Percentiles rank a stretch among this genome's conserved stretches.
Conservation (phyloP, 2,329 filamentous ascomycete genomes). For the Claviceps paspali region DNA sequence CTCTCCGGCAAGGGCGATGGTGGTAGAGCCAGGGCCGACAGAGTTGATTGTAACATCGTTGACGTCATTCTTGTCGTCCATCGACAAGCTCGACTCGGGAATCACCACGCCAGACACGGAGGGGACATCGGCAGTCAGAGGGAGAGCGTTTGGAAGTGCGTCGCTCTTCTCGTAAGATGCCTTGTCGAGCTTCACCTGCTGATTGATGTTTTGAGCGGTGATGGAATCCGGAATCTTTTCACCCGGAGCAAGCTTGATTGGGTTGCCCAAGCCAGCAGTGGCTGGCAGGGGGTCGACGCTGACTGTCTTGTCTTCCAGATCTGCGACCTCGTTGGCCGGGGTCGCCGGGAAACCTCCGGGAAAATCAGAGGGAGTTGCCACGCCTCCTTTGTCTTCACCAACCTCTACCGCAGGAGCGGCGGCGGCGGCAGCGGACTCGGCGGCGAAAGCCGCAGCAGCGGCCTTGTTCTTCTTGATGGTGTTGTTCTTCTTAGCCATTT, state of each 20-base stretch:
- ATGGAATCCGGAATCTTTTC: slow-evolving; percentile 63
- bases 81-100: slow-evolving; percentile 69
- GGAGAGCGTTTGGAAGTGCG: slow-evolving; percentile 34
- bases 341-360: slow-evolving; percentile 48
- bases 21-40: slow-evolving; percentile 43
- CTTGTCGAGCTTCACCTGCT: slow-evolving; percentile 63
- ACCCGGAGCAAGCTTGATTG: slow-evolving; percentile 62
- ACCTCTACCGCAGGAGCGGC: slow-evolving; percentile 4
- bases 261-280: slow-evolving; percentile 54
- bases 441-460: slow-evolving; percentile 6
- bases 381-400: slow-evolving; percentile 7
- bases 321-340: slow-evolving; percentile 38
- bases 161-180: slow-evolving; percentile 76
- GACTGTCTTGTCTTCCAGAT: slow-evolving; percentile 36
- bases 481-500: slow-evolving; percentile 43
- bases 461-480: slow-evolving; percentile 31
- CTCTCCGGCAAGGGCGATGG: slow-evolving; percentile 50
- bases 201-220: slow-evolving; percentile 51
- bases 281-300: slow-evolving; percentile 48
- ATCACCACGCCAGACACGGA: slow-evolving; percentile 50
- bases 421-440: background rate
- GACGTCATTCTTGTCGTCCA: slow-evolving; percentile 28
- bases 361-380: slow-evolving; percentile 20
- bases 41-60: slow-evolving; percentile 30
- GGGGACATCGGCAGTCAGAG: slow-evolving; percentile 28